Conservation (phyloP, 257 asterid genomes). For the Nicotiana tomentosiformis region DNA sequence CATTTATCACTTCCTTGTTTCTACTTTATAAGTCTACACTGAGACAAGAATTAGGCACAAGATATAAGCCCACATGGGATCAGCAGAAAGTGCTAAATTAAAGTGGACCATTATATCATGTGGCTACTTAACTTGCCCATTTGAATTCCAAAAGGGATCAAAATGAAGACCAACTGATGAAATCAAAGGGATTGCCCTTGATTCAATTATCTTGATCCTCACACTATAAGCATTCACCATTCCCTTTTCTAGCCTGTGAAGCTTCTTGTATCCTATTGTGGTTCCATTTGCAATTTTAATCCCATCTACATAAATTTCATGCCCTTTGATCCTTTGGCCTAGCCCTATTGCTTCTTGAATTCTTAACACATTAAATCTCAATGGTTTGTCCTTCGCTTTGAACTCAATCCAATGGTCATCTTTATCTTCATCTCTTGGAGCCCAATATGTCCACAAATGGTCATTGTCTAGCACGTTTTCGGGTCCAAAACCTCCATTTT, state of each 20-base stretch:
- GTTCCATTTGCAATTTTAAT: constrained; percentile 45
- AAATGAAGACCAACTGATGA: constrained; percentile 81
- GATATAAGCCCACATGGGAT: background rate
- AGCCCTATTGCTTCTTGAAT: constrained; percentile 91
- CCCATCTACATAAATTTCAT: constrained; percentile 58
- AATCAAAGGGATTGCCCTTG: constrained; percentile 68
- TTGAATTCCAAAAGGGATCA: constrained; percentile 82
- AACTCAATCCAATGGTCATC: constrained; percentile 60
- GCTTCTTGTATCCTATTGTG: constrained; percentile 83
- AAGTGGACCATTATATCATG: constrained; percentile 1
- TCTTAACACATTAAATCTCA: constrained; percentile 70
- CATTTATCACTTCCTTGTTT: background rate
- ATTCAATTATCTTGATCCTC: constrained; percentile 48
- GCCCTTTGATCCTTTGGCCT: constrained; percentile 67
- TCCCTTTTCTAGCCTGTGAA: constrained; percentile 64
- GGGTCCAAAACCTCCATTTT: constrained; percentile 46
- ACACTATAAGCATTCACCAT: constrained; percentile 41
- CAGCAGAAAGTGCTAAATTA: background rate
- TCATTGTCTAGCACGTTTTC: constrained; percentile 57
- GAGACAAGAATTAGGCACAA: background rate
- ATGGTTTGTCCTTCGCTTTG: constrained; percentile 17
- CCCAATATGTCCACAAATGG: constrained; percentile 90
- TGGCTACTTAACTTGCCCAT: constrained; percentile 2
- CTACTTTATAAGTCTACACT: background rate
- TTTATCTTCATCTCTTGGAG: constrained; percentile 44